Evolutionary conservation across 2,329 filamentous ascomycete genomes (phyloP), one percentile per base, ranked within the genome.

Genomic region (Coniochaeta prunicola): DNA sequence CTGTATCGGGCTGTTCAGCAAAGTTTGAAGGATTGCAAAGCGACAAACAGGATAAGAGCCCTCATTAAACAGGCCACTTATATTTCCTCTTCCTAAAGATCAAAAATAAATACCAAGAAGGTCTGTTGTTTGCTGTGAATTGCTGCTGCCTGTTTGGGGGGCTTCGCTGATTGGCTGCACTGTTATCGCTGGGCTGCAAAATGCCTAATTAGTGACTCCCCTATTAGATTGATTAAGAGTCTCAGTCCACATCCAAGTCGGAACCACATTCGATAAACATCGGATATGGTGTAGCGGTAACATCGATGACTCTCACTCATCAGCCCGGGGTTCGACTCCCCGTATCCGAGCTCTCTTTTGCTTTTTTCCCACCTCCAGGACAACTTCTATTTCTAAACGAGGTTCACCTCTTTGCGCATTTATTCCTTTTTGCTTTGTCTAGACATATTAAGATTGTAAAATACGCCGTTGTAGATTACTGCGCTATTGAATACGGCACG

Each of bases 261-360:
- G 45, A 50, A 50, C 45, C 45, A 50, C 45, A 50, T 50, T 50
- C 45, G 45, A 50, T 30, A 50, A 50, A 12, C 19, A 50, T 50
- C 45, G 45, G 45, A 26, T 50, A 50, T 50, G 45, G 45, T 50
- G 45, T 50, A 50, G 45, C 45, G 45, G 45, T 50, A 50, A 50
- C 45, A 50, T 50, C 45, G 45, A 28, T 50, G 45, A 50, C 45
- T 50, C 45, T 50, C 45, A 50, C 45, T 50, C 45, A 50, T 28
- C 45, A 50, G 45, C 45, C 45, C 45, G 45, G 45, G 45, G 45
- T 50, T 50, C 45, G 45, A 50, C 45, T 50, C 45, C 45, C 45
- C 45, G 45, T 50, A 50, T 50, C 45, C 45, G 45, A 50, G 45
- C 30, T 50, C 21, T 50, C 42, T 48, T 48, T 48, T 48, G 42